phyloP scores from a whole-genome alignment of 106 monocot genomes.

The Dendrobium nobile region DNA sequence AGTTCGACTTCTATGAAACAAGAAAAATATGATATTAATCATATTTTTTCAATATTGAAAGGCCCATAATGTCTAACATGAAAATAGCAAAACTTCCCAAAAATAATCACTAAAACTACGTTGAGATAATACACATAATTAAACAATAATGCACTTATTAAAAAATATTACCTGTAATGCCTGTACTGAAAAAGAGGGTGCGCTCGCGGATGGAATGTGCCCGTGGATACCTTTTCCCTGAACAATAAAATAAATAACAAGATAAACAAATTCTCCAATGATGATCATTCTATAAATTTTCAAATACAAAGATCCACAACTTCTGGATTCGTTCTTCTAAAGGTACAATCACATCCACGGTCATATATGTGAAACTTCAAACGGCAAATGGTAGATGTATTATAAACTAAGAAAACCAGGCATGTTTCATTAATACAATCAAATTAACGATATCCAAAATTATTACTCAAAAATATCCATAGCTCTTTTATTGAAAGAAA shows the following conservation, averaged over 20 bases:
- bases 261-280: not conserved
- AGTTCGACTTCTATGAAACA: not conserved
- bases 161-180: slow-evolving; percentile 66
- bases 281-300: not conserved
- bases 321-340: not conserved
- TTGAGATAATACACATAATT: not conserved
- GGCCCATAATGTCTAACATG: not conserved
- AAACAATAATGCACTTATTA: not conserved
- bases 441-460: not conserved
- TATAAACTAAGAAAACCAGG: too few relatives aligned
- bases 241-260: slow-evolving; percentile 13
- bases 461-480: not conserved
- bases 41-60: not conserved
- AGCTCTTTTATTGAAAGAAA: not conserved
- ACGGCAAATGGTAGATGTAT: too few relatives aligned
- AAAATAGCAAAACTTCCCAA: not conserved
- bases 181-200: slow-evolving; percentile 93
- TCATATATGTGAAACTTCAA: too few relatives aligned
- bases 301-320: not conserved
- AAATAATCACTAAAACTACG: not conserved
- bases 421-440: not conserved
- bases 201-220: slow-evolving; percentile 73
- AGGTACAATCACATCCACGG: too few relatives aligned
- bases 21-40: not conserved
- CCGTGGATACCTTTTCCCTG: slow-evolving; percentile 61